Evolutionary conservation across 2,329 filamentous ascomycete species (phyloP), one percentile per base, ranked within the genome.

Genomic region (Exophiala viscosa): DNA sequence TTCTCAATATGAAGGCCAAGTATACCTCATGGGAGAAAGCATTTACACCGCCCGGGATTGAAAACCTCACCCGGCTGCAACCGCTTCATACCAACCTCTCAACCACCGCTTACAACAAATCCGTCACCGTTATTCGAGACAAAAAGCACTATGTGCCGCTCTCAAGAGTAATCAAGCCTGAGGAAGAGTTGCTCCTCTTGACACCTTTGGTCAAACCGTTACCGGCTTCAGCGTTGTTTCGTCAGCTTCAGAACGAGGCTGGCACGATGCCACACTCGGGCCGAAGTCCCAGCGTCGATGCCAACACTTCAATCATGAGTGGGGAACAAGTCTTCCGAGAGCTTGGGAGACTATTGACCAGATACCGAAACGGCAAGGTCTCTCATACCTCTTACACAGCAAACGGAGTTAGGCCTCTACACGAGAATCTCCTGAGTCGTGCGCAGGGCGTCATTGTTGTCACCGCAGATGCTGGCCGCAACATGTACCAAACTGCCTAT

Each of bases 311-410:
- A 8, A 76, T 96, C 15, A 90, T 96, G 85, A 96, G 88, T 61
- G 92, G 92, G 23, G 92, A 97, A 70, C 85, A 88, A 28, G 90
- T 97, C 0, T 97, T 97, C 64, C 81, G 90, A 62, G 90, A 96
- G 66, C 79, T 97, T 18, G 92, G 92, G 1, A 83, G 89, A 62
- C 89, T 88, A 5, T 74, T 97, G n/a, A 91, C 92, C 9, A 81
- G 92, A 47, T 87, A 90, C 59, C 79, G 91, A 17, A 90, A 88
- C 61, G 90, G 91, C 15, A 88, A 93, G 64, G 82, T 96, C 5
- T 75, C 96, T 13, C 90, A 97, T 68, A 96, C 92, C 1, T 96
- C 91, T 10, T 97, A 97, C 66, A 96, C 92, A 0, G 88, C 90
- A 1, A 95, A 96, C 62, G 91, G 91, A 11, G 86, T 97, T 2